Conservation (phyloP, 208 protist genomes). For the Leptomonas seymouri region DNA sequence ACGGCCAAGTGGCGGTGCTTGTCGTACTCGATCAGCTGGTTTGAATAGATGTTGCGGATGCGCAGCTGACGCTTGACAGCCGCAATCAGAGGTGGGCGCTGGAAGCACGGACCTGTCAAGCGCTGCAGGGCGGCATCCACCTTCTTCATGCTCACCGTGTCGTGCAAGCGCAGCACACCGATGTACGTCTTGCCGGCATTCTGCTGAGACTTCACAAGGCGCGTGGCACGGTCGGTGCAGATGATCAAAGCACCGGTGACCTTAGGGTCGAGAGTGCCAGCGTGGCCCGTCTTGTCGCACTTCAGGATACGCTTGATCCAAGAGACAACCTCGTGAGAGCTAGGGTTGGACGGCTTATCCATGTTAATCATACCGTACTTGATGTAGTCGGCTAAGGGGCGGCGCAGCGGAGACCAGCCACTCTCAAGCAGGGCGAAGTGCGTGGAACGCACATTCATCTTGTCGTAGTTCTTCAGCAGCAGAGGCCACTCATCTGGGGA, state of each 20-base stretch:
- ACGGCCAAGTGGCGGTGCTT: constrained; percentile 96
- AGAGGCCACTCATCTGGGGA: constrained; percentile 97
- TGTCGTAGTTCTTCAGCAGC: constrained; percentile 99
- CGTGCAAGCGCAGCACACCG: constrained; percentile 97
- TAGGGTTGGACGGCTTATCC: constrained; percentile 99
- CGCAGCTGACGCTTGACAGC: constrained; percentile 98
- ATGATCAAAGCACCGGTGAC: constrained; percentile 99
- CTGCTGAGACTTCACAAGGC: constrained; percentile 99
- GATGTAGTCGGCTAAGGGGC: constrained; percentile 97
- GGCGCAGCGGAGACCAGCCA: constrained; percentile 97
- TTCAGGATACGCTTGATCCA: constrained; percentile 99
- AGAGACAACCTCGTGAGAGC: constrained; percentile 99
- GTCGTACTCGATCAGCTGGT: constrained; percentile 99
- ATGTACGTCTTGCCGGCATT: constrained; percentile 99
- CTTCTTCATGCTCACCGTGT: constrained; percentile 89
- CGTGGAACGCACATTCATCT: constrained; percentile 97
- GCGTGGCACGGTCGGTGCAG: constrained; percentile 99
- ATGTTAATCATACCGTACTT: constrained; percentile 99
- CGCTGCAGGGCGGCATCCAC: constrained; percentile 94
- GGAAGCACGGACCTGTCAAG: constrained; percentile 99
- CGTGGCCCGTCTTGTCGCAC: constrained; percentile 99
- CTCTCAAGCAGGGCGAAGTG: constrained; percentile 98
- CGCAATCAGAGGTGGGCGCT: constrained; percentile 98
- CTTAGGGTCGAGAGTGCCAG: constrained; percentile 99
- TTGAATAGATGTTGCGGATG: constrained; percentile 99